phyloP scores from a whole-genome alignment of 2,329 filamentous ascomycete species.

The Botrytis cinerea region DNA sequence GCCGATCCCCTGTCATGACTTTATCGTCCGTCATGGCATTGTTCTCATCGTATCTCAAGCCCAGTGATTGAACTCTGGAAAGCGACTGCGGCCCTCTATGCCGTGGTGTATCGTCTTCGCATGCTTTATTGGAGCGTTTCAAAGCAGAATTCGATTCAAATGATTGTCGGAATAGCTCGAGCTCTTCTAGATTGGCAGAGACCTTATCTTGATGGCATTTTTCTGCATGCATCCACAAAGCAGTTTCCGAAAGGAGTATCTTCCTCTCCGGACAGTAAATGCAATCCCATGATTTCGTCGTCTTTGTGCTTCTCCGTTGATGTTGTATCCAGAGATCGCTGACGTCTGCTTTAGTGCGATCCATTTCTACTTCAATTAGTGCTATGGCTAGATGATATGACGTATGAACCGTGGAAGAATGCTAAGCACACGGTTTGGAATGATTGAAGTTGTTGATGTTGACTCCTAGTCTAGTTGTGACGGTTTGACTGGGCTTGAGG shows the following conservation, averaged over 20 bases:
- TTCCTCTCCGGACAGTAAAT: conserved; percentile 25
- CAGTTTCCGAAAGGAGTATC: conserved; percentile 24
- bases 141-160: no score
- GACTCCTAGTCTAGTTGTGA: no score
- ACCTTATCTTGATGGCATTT: conserved; percentile 28
- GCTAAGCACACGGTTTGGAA: no score
- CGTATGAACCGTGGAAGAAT: no score
- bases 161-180: background rate
- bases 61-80: conserved; percentile 30
- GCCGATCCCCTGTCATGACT: conserved; percentile 28
- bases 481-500: no score
- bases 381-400: no score
- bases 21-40: conserved; percentile 31
- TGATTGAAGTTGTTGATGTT: no score
- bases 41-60: conserved; percentile 31
- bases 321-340: conserved; percentile 32
- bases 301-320: conserved; percentile 29
- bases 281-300: conserved; percentile 31
- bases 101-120: no score
- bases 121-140: no score
- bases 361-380: background rate
- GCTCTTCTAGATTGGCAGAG: conserved; percentile 23
- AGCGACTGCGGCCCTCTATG: conserved; percentile 22
- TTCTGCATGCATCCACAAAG: conserved; percentile 31
- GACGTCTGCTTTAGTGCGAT: background rate